phyloP scores from a whole-genome alignment of 495 filamentous ascomycete species.

The Lophiostoma macrostomum region DNA sequence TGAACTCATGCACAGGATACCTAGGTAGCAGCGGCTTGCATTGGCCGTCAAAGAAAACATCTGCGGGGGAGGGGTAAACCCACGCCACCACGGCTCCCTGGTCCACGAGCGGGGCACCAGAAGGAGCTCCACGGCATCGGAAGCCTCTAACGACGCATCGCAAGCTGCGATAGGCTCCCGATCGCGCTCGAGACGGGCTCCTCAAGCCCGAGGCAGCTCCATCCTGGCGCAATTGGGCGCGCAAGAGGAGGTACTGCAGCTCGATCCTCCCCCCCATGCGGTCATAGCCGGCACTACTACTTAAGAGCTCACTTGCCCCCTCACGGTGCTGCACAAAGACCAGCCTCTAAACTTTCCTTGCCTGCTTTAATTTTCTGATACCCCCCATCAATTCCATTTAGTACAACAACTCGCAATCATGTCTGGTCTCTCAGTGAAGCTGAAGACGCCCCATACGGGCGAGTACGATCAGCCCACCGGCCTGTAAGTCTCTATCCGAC shows the following conservation, averaged over 20 bases:
- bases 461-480: constrained; percentile 83
- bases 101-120: constrained; percentile 7
- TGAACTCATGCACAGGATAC: too few relatives aligned
- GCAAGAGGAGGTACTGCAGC: background rate
- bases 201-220: constrained; percentile 19
- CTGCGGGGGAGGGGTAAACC: constrained; percentile 11
- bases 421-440: constrained; percentile 43
- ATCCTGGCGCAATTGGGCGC: background rate
- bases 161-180: background rate
- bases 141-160: too few relatives aligned
- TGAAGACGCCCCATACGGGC: constrained; percentile 68
- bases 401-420: background rate
- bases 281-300: constrained; percentile 10
- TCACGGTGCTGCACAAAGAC: constrained; percentile 4
- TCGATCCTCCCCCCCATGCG: background rate
- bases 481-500: constrained; percentile 60
- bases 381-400: constrained; percentile 2
- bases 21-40: constrained; percentile 15
- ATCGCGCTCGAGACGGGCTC: constrained; percentile 5
- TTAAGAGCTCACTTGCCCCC: constrained; percentile 16
- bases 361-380: background rate
- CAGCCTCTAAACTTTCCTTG: background rate
- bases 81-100: background rate
- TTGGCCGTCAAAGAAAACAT: background rate
- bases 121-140: background rate